These are phyloP conservation scores for Backusella psychrophila DNA, from an alignment of 192 early-diverging fungal species.

Conservation along the genomic window DNA sequence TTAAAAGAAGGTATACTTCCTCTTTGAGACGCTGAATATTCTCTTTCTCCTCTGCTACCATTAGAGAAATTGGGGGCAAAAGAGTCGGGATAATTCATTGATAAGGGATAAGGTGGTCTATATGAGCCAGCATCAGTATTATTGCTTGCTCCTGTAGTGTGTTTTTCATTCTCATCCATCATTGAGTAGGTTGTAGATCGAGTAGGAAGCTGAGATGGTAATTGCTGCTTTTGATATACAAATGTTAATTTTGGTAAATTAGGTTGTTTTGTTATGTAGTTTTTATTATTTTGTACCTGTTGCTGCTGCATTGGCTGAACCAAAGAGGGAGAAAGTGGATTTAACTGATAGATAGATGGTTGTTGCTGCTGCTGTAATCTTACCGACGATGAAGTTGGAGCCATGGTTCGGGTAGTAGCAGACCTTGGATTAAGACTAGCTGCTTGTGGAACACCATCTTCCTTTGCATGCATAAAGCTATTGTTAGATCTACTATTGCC, in stretches of 20 bases:
- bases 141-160: background rate
- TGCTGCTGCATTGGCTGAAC: background rate
- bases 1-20: background rate
- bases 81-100: background rate
- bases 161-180: background rate
- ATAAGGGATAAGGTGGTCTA: background rate
- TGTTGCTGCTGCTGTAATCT: background rate
- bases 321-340: background rate
- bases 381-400: background rate
- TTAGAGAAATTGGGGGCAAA: background rate
- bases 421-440: background rate
- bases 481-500: background rate
- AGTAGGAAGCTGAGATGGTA: background rate
- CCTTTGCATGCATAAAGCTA: background rate
- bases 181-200: conserved; percentile 1
- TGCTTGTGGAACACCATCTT: background rate
- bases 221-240: background rate
- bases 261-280: background rate
- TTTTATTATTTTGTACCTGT: conserved; percentile 3
- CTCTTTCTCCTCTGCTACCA: background rate
- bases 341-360: background rate
- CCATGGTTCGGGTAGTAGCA: background rate
- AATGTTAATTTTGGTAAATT: background rate
- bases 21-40: background rate
- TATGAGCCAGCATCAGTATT: background rate